A percentile compares a stretch with the other conserved stretches of the same genome.
These are phyloP conservation scores for Calonectria pauciramosa DNA, from an alignment of 2,329 filamentous ascomycete genomes.

Conservation along the genomic window DNA sequence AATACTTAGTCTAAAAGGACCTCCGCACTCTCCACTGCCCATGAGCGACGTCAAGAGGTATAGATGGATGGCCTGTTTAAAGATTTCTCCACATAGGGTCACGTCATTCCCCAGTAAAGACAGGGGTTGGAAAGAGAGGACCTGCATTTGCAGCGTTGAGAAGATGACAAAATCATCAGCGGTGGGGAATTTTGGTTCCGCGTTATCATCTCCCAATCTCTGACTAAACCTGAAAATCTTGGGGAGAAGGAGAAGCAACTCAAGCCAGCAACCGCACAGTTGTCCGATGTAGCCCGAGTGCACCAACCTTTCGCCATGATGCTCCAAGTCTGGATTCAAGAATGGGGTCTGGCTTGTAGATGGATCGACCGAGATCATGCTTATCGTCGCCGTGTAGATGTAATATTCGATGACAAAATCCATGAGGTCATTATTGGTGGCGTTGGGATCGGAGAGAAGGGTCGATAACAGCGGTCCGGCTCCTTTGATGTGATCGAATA, in stretches of 20 bases:
- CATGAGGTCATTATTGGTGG: slow-evolving; percentile 49
- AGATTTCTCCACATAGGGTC: background rate
- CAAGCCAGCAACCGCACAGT: background rate
- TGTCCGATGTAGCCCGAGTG: background rate
- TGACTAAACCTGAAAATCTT: background rate
- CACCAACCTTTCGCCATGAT: background rate
- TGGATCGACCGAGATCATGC: slow-evolving; percentile 55
- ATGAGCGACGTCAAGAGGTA: background rate
- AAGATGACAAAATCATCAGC: background rate
- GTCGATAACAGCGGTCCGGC: background rate
- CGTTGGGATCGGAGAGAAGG: background rate
- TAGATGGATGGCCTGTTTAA: background rate
- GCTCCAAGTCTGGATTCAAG: background rate
- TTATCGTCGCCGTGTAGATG: slow-evolving; percentile 54
- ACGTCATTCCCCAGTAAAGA: background rate
- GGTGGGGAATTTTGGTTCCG: background rate
- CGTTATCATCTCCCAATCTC: background rate
- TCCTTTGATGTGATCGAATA: slow-evolving; percentile 2
- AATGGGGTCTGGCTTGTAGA: background rate
- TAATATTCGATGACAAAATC: slow-evolving; percentile 58
- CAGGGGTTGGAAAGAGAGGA: background rate
- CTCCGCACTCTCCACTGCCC: background rate
- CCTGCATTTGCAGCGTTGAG: background rate
- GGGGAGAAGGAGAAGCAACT: background rate
- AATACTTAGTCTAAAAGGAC: background rate